A percentile compares a stretch with the other conserved stretches of the same genome.
Conservation (phyloP, 352 stramenopile genomes). For the Phytophthora sp. region DNA sequence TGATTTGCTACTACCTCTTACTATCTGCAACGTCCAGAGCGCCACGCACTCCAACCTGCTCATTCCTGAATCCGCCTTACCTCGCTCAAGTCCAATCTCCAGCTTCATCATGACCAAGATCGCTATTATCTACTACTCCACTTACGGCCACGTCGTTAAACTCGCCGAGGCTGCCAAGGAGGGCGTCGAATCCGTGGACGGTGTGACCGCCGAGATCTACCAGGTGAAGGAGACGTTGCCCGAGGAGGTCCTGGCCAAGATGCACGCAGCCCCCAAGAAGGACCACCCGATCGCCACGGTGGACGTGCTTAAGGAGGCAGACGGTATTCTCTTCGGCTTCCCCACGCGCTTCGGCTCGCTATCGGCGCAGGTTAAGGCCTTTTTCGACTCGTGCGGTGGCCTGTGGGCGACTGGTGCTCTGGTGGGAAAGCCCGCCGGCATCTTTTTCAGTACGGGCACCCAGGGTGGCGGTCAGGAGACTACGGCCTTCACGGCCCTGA, state of each 20-base stretch:
- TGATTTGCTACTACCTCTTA: constrained; percentile 1
- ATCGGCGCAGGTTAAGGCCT: constrained; percentile 34
- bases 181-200: constrained; percentile 28
- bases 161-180: constrained; percentile 28
- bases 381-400: constrained; percentile 34
- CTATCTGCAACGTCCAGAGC: background rate
- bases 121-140: constrained; percentile 42
- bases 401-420: constrained; percentile 33
- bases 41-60: constrained; percentile 8
- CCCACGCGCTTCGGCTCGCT: constrained; percentile 38
- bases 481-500: constrained; percentile 33
- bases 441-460: constrained; percentile 41
- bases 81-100: constrained; percentile 11
- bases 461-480: constrained; percentile 36
- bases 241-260: constrained; percentile 17
- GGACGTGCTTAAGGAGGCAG: constrained; percentile 35
- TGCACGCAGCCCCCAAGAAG: constrained; percentile 33
- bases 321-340: constrained; percentile 40
- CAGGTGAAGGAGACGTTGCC: constrained; percentile 27
- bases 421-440: constrained; percentile 33
- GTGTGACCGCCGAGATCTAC: constrained; percentile 34
- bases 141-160: constrained; percentile 32
- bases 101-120: constrained; percentile 31
- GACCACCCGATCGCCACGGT: constrained; percentile 32
- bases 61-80: constrained; percentile 31